These are phyloP conservation scores for Cordyceps militaris DNA, from an alignment of 2,329 filamentous ascomycete genomes.

Conservation along the genomic window DNA sequence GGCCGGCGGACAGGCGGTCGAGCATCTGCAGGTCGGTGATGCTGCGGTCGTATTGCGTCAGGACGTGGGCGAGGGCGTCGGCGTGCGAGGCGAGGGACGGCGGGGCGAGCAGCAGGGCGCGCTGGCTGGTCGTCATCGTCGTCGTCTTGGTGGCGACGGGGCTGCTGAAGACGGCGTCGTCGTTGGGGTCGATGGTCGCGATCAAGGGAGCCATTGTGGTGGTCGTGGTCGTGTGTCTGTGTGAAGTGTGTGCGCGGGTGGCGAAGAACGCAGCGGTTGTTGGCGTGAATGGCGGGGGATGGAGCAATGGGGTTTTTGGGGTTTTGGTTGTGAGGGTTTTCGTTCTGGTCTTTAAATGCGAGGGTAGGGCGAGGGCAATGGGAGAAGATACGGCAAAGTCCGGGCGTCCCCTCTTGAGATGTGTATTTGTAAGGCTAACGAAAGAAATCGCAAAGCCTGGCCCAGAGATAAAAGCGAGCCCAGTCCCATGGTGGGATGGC, in stretches of 20 bases:
- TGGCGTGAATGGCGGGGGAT: background rate
- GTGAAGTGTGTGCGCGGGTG: background rate
- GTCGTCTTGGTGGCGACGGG: background rate
- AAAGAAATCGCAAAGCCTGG: slow-evolving; percentile 1
- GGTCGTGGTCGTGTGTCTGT: background rate
- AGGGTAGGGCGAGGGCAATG: background rate
- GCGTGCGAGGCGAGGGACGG: slow-evolving; percentile 84
- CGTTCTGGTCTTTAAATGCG: background rate
- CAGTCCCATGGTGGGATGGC: slow-evolving; percentile 7
- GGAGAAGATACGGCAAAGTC: background rate
- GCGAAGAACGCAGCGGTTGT: background rate
- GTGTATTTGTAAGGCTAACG: slow-evolving; percentile 12
- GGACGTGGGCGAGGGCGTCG: slow-evolving; percentile 63
- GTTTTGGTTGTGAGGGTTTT: background rate
- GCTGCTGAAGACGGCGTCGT: slow-evolving; percentile 39
- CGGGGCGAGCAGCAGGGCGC: slow-evolving; percentile 80
- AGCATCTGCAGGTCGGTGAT: slow-evolving; percentile 94
- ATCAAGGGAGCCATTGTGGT: slow-evolving; percentile 43
- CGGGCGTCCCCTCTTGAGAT: slow-evolving; percentile 4
- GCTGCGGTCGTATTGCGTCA: slow-evolving; percentile 65
- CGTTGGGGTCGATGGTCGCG: slow-evolving; percentile 47
- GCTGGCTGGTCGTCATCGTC: slow-evolving; percentile 28
- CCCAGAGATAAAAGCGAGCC: background rate
- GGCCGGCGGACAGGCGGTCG: slow-evolving; percentile 76
- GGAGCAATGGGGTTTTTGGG: background rate